Evolutionary conservation across 176 grass and related monocot genomes (phyloP).

Genomic region (Tillandsia leiboldiana): DNA sequence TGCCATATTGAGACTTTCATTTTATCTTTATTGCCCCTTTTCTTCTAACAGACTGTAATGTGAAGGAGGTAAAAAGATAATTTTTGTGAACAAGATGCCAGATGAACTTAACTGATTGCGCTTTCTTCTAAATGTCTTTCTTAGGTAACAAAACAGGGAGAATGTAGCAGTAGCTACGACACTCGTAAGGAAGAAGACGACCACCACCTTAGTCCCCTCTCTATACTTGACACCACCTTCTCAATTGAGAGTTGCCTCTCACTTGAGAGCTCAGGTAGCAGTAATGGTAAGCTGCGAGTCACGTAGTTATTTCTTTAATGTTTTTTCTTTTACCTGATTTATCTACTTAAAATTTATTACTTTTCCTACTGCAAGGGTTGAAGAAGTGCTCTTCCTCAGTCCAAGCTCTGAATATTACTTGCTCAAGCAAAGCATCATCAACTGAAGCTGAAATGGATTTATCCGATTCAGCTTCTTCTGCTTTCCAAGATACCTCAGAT

Average conservation of each 20-base stretch:
- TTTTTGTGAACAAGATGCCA: not conserved
- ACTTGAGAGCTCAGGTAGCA: conserved; percentile 44
- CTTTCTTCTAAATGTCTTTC: not conserved
- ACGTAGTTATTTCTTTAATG: not conserved
- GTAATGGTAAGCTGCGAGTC: conserved; percentile 27
- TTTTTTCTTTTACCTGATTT: not conserved
- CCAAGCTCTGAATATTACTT: conserved; percentile 40
- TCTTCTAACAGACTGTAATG: not conserved
- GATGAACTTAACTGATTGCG: not conserved
- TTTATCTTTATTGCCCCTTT: too few relatives aligned
- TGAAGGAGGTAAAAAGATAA: not conserved
- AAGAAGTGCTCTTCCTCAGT: conserved; percentile 30
- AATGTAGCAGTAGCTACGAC: conserved; percentile 36
- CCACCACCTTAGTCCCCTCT: conserved; percentile 49
- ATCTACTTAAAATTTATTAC: not conserved
- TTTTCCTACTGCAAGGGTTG: conserved; percentile 24
- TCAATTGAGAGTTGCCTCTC: conserved; percentile 50
- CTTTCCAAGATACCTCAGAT: conserved; percentile 28
- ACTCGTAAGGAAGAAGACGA: conserved; percentile 22
- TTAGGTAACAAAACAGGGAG: conserved; percentile 45
- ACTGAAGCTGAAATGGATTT: conserved; percentile 32
- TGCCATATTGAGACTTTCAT: too few relatives aligned
- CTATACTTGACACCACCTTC: conserved; percentile 48
- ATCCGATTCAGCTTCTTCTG: conserved; percentile 43
- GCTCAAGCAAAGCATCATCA: conserved; percentile 19